These are phyloP conservation scores for Capsicum chinense DNA, from an alignment of 257 asterid species.

Conservation along the genomic window DNA sequence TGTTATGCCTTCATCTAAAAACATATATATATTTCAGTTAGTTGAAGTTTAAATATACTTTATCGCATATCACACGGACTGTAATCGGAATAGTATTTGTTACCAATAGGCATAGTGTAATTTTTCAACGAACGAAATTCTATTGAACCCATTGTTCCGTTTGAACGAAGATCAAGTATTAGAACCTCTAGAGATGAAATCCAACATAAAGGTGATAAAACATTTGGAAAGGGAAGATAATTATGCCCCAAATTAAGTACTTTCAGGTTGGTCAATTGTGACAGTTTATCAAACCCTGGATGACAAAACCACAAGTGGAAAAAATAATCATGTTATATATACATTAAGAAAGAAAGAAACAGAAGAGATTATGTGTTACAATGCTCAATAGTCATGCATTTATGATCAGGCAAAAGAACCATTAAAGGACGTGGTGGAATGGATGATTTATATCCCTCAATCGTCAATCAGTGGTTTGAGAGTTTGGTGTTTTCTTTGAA, in stretches of 20 bases:
- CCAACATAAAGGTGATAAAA: conserved; percentile 20
- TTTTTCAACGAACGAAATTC: background rate
- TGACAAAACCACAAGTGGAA: background rate
- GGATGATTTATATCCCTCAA: too few species aligned
- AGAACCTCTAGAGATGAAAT: conserved; percentile 21
- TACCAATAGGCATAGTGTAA: background rate
- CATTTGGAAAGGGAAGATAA: background rate
- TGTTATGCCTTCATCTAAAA: background rate
- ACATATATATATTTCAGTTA: background rate
- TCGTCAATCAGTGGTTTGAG: too few species aligned
- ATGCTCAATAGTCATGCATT: too few species aligned
- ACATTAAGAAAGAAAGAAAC: background rate
- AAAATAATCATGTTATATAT: background rate
- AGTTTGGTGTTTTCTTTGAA: too few species aligned
- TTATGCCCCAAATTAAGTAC: background rate
- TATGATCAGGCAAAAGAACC: too few species aligned
- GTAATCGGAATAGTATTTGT: background rate
- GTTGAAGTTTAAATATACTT: too few species aligned
- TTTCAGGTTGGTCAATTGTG: background rate
- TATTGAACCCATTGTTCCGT: background rate
- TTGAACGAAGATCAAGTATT: background rate
- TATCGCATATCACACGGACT: too few species aligned
- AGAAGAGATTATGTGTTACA: too few species aligned
- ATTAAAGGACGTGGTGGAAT: too few species aligned
- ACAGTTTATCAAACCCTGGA: background rate